Evolutionary conservation across 176 grass and related monocot species (phyloP).

Genomic region (Musa acuminata): DNA sequence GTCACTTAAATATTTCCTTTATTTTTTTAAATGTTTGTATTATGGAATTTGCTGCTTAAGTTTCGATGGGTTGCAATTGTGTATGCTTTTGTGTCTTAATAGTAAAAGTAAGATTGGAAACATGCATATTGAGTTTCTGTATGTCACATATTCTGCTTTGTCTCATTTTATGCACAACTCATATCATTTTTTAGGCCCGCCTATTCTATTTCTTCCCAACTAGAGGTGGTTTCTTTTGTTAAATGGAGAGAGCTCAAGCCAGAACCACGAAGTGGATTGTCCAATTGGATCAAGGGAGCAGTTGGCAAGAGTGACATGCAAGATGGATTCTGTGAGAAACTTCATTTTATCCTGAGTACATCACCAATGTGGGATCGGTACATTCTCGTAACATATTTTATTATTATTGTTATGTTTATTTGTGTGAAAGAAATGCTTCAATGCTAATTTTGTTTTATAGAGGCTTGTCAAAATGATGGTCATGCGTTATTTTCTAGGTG

Average conservation of each 20-base stretch:
- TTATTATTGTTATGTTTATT: not conserved
- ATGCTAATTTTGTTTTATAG: not conserved
- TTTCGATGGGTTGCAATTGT: not conserved
- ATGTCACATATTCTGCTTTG: not conserved
- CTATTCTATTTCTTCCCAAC: conserved; percentile 54
- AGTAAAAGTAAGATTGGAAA: not conserved
- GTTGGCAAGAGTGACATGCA: conserved; percentile 58
- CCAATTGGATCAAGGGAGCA: conserved; percentile 85
- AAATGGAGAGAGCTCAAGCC: conserved; percentile 79
- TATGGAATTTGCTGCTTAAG: not conserved
- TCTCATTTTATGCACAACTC: conserved; percentile 15
- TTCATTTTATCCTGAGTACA: conserved; percentile 64
- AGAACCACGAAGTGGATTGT: conserved; percentile 50
- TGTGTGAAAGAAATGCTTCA: not conserved
- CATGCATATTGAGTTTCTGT: conserved; percentile 4
- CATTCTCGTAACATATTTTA: not conserved
- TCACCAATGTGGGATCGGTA: conserved; percentile 98
- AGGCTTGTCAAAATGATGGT: too few relatives aligned
- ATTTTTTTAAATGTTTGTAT: not conserved
- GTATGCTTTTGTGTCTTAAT: not conserved
- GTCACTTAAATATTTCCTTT: not conserved
- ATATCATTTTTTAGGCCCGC: conserved; percentile 35
- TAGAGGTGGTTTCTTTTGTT: conserved; percentile 46
- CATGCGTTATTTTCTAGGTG: too few relatives aligned
- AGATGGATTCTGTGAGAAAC: conserved; percentile 50